Evolutionary conservation across 768 basidiomycete genomes (phyloP), one percentile per base, ranked within the genome.

Genomic region (Hypsizygus marmoreus): DNA sequence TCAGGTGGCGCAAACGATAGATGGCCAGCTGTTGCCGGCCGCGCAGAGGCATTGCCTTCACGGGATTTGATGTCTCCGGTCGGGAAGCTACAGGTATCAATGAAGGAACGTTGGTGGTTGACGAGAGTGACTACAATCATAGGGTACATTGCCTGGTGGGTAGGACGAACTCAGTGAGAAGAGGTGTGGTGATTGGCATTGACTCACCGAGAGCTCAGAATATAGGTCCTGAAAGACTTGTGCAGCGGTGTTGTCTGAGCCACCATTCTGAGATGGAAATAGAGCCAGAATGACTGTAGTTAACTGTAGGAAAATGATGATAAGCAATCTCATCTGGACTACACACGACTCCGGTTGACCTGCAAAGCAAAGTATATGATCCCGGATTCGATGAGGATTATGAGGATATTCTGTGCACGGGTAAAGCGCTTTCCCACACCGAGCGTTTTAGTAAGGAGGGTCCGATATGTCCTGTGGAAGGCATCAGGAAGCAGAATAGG

Each of bases 71-170:
- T n/a, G n/a, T n/a, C n/a, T n/a, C n/a, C n/a, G n/a, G n/a, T n/a
- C n/a, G n/a, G 24, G 34, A 45, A 41, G 17, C 30, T 38, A 17
- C 24, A 43, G 1, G 31, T 34, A 9, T 45, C 49, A 4, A 34
- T 14, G 13, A 50, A 33, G 10, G 49, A 50, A 16, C 42, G 42
- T n/a, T 45, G 49, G 32, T 12, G 30, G 37, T 50, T 50, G 23
- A 50, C 43, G 22, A 50, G 32, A 17, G 45, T 31, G 14, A 50
- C 25, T 12, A 50, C 34, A n/a, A 50, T 33, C 24, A 43, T 50
- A 3, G 49, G 49, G 17, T 50, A 50, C 49, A 50, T 50, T 11
- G 49, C 49, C 49, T 50, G 26, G 2, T n/a, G n/a, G n/a, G n/a
- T n/a, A 24, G 4, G 29, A 14, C 4, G 6, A 3, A 14, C n/a